These are phyloP conservation scores for Cyberlindnera maclurae DNA, from an alignment of 805 yeast species.

Conservation along the genomic window DNA sequence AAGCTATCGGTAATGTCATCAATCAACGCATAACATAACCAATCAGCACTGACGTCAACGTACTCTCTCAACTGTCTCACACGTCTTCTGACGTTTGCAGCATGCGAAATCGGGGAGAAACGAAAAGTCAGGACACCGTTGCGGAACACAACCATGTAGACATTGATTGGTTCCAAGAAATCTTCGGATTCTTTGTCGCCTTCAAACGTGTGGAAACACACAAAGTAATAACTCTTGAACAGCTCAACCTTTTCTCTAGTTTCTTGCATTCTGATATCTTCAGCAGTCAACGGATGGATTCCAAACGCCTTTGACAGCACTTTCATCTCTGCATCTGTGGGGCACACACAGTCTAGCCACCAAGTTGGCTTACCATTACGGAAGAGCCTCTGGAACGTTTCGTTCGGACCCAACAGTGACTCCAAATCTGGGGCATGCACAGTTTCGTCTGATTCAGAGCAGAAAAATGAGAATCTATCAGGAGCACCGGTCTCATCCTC, in stretches of 20 bases:
- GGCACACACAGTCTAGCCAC: conserved; percentile 95
- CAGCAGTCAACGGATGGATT: conserved; percentile 95
- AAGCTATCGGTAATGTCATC: conserved; percentile 84
- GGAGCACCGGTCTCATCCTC: conserved; percentile 39
- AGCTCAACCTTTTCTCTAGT: conserved; percentile 95
- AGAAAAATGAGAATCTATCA: conserved; percentile 78
- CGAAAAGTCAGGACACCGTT: conserved; percentile 91
- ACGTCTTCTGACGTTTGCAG: conserved; percentile 79
- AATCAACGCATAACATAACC: conserved; percentile 76
- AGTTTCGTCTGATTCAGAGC: conserved; percentile 77
- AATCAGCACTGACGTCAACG: conserved; percentile 71
- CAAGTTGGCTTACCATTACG: conserved; percentile 70
- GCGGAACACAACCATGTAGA: conserved; percentile 80
- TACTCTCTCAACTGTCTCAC: conserved; percentile 73
- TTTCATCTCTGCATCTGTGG: conserved; percentile 93
- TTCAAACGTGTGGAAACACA: conserved; percentile 95
- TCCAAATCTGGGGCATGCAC: conserved; percentile 85
- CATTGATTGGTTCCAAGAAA: conserved; percentile 73
- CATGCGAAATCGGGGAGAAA: conserved; percentile 91
- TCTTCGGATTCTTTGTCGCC: conserved; percentile 77
- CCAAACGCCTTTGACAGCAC: conserved; percentile 90
- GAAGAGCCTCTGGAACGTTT: conserved; percentile 63
- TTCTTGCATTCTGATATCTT: conserved; percentile 94
- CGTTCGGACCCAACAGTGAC: conserved; percentile 59
- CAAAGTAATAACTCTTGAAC: conserved; percentile 85